Evolutionary conservation across 177 flowering plant genomes (phyloP).

Genomic region (Vitis hybrid): DNA sequence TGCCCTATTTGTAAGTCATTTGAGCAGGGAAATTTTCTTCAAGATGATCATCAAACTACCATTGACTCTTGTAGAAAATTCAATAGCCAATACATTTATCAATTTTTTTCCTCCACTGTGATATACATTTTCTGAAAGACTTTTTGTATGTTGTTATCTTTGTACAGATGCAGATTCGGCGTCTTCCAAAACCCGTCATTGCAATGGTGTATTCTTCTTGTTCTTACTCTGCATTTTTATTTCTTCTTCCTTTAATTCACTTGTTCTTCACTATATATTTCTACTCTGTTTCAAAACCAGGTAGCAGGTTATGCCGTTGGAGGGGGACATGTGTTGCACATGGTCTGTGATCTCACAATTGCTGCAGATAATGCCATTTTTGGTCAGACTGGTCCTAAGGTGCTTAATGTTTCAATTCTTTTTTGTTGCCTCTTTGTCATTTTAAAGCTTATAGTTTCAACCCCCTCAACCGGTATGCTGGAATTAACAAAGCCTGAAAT

Average conservation of each 20-base stretch:
- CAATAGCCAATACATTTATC: background rate
- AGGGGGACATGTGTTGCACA: constrained; percentile 91
- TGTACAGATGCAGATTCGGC: constrained; percentile 84
- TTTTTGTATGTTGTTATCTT: background rate
- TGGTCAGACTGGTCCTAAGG: constrained; percentile 98
- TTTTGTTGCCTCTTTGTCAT: background rate
- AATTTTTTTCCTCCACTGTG: background rate
- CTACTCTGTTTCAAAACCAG: constrained; percentile 31
- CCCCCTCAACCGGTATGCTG: background rate
- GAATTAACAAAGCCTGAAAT: too few species aligned
- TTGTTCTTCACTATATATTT: background rate
- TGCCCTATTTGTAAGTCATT: background rate
- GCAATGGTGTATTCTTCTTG: constrained; percentile 69
- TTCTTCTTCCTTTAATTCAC: too few species aligned
- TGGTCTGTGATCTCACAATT: constrained; percentile 97
- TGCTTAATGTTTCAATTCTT: constrained; percentile 17
- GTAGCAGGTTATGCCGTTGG: constrained; percentile 99
- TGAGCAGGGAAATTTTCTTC: background rate
- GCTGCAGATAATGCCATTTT: constrained; percentile 93
- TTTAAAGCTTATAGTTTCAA: background rate
- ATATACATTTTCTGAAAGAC: background rate
- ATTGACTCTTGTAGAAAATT: background rate
- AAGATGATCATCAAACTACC: background rate
- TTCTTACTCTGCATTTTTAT: background rate
- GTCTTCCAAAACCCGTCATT: constrained; percentile 95